These are phyloP conservation scores for Rhodotorula sphaerocarpa DNA, from an alignment of 768 basidiomycete species.

Conservation along the genomic window DNA sequence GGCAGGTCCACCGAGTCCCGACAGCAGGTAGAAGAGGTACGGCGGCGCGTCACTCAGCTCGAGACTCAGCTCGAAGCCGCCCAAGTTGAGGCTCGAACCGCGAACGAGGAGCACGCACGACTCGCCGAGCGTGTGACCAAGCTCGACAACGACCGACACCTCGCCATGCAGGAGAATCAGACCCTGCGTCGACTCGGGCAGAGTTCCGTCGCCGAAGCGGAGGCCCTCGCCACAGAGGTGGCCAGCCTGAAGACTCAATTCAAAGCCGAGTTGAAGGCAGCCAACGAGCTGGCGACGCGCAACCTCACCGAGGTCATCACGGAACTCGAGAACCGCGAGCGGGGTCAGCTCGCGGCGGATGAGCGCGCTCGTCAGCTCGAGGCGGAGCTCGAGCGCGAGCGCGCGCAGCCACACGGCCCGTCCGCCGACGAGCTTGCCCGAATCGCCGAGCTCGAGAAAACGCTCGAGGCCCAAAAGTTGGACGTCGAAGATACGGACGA, in stretches of 20 bases:
- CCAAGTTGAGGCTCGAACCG: no score
- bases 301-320: slow-evolving; percentile 19
- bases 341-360: slow-evolving; percentile 3
- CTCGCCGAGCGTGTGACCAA: no score
- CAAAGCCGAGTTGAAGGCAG: no score
- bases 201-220: slow-evolving; percentile 17
- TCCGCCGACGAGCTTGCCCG: neutral
- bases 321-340: neutral
- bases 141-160: neutral
- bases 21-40: no score
- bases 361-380: slow-evolving; percentile 1
- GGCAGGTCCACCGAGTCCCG: no score
- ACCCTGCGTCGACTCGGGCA: slow-evolving; percentile 17
- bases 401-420: neutral
- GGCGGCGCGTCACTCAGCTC: neutral
- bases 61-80: neutral
- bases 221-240: slow-evolving; percentile 3
- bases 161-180: slow-evolving; percentile 24
- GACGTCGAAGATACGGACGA: slow-evolving; percentile 33
- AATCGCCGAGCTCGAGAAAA: slow-evolving; percentile 20
- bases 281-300: neutral
- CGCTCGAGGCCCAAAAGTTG: slow-evolving; percentile 6
- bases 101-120: no score
- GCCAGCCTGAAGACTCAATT: neutral
- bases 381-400: slow-evolving; percentile 1